Conservation (phyloP, 768 basidiomycete genomes). For the Cubamyces sp. region DNA sequence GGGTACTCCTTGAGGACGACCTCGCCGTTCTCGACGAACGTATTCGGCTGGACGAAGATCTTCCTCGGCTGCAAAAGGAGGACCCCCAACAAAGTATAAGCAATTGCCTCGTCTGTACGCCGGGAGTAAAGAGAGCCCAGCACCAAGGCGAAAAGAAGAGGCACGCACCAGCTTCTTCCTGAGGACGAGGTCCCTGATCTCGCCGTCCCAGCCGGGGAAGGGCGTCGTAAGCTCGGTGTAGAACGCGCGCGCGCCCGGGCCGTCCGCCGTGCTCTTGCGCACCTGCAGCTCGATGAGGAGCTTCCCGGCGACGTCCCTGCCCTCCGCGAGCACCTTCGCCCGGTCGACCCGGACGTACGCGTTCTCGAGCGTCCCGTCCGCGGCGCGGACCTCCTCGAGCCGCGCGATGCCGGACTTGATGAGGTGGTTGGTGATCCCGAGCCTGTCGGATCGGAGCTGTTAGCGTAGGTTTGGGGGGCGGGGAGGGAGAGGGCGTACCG, state of each 20-base stretch:
- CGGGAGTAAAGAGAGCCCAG: background rate
- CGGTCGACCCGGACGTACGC: slow-evolving; percentile 76
- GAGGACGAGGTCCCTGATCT: slow-evolving; percentile 77
- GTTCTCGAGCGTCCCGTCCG: slow-evolving; percentile 63
- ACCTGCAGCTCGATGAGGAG: slow-evolving; percentile 83
- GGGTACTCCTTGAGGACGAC: slow-evolving; percentile 82
- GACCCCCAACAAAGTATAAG: background rate
- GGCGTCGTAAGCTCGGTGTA: slow-evolving; percentile 83
- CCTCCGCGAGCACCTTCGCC: slow-evolving; percentile 62
- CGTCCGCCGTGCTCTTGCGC: slow-evolving; percentile 85
- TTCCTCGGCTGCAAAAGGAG: slow-evolving; percentile 67
- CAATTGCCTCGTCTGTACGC: background rate
- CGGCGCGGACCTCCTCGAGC: slow-evolving; percentile 68
- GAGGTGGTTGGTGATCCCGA: slow-evolving; percentile 84
- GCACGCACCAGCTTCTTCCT: slow-evolving; percentile 72
- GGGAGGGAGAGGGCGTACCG: slow-evolving; percentile 49
- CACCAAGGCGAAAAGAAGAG: background rate
- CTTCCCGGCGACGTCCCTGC: slow-evolving; percentile 69
- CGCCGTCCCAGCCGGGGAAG: slow-evolving; percentile 68
- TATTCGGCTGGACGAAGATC: slow-evolving; percentile 85
- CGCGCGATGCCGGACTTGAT: slow-evolving; percentile 70
- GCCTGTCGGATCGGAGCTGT: slow-evolving; percentile 41
- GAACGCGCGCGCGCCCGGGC: slow-evolving; percentile 74
- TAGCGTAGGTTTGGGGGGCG: background rate
- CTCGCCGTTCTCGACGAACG: slow-evolving; percentile 64